Evolutionary conservation across 1,284 basidiomycete species (phyloP), one percentile per base, ranked within the genome.

Genomic region (Melampsora larici-populina): DNA sequence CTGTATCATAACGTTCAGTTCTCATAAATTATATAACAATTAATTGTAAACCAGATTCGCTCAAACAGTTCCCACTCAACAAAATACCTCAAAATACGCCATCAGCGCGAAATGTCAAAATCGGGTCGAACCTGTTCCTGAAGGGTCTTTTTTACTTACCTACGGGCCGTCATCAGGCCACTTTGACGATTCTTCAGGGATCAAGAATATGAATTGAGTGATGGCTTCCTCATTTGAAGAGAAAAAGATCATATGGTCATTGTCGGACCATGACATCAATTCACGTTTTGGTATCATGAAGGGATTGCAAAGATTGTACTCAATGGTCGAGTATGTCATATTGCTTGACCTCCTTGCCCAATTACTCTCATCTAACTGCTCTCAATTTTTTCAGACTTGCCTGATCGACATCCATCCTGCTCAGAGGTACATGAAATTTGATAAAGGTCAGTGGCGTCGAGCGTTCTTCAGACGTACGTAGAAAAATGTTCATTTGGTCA

Each of bases 231-330:
- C 84, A 90, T 99, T 68, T 88, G 92, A 81, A 49, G 75, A 11
- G 96, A 99, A 87, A 88, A 88, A 83, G 96, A 99, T 82, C 97
- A 98, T 84, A 90, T 94, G 80, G 88, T 90, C 81, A 94, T 97
- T 82, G 97, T 99, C 83, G 97, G 96, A 99, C 83, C 97, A 99
- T 84, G 96, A 99, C 85, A 92, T 99, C 82, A 99, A 99, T 84
- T 96, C 99, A 84, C 87, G 64, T 99, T 99, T 86, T 99, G 96
- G 96, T 99, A 99, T 84, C 97, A 96, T 5, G 97, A 99, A 82
- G 97, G 97, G 55, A 96, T 99, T 82, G 92, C 94, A 36, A 88
- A 93, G 58, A 98, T 99, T 81, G 88, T 90, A 17, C 87, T 98
- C 58, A 88, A 86, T 29, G 94, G 98, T 87, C 95, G 94, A 88